Evolutionary conservation across 306 rosid genomes (phyloP), one percentile per base, ranked within the genome.

Genomic region (Vigna unguiculata): DNA sequence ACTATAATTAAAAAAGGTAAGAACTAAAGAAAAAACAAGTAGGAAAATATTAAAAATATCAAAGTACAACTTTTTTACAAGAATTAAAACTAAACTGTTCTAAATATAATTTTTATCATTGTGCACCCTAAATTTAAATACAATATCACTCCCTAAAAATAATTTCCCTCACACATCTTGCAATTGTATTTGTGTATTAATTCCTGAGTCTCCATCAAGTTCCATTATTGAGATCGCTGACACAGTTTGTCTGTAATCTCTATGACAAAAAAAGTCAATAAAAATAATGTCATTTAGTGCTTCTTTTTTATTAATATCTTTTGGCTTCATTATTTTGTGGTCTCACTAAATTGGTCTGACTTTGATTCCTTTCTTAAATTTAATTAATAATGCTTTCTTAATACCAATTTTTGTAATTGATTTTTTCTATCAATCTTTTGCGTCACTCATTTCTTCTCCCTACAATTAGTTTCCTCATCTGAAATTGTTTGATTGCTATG

Each of bases 191-290:
- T 62, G 45, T 60, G 67, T 30, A 11, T 60, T 11, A 0, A 41
- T n/a, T n/a, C n/a, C n/a, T 16, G 67, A 28, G 43, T 63, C 69
- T 38, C 25, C 57, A 70, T 49, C 6, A 12, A 51, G 17, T 40
- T 70, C 75, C 32, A 19, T 61, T 16, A 34, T 61, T 34, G 48
- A 62, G 47, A 62, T 10, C 6, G 11, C 22, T 71, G 22, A 54
- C 53, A 21, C 17, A 36, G 3, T 38, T 71, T 71, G 76, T 20
- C 24, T 71, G 40, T 21, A 21, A 71, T 71, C 53, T 38, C 16
- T 1, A 41, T 16, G 30, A 71, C 65, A 54, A 54, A 0, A 38
- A 21, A 71, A 36, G 49, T 71, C 36, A 53, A 71, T 36, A 14
- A 54, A 28, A 15, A 53, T 53, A 36, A 71, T 36, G 9, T 15